Evolutionary conservation across 2,329 filamentous ascomycete genomes (phyloP).

Genomic region (Microsporum audouinii): DNA sequence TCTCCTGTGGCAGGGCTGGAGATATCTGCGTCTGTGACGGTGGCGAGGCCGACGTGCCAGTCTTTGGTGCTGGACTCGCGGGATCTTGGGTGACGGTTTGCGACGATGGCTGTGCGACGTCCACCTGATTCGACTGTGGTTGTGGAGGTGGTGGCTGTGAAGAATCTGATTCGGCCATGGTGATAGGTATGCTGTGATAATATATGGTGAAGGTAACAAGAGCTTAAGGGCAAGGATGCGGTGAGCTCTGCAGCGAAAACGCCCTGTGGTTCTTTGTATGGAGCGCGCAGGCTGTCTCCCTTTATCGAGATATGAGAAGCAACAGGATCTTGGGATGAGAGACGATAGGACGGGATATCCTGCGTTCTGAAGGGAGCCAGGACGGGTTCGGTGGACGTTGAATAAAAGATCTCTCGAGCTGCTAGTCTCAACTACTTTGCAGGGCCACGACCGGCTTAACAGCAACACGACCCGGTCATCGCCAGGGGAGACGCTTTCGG

Average conservation of each 20-base stretch:
- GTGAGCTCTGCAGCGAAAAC: constrained; percentile 8
- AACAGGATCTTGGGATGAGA: background rate
- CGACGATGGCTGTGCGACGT: constrained; percentile 14
- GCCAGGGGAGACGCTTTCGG: background rate
- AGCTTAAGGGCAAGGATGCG: constrained; percentile 14
- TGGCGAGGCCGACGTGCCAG: constrained; percentile 12
- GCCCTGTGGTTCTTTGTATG: background rate
- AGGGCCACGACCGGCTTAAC: too few species aligned
- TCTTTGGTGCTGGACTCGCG: constrained; percentile 9
- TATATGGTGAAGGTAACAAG: background rate
- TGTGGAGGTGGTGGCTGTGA: constrained; percentile 17
- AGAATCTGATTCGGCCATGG: constrained; percentile 26
- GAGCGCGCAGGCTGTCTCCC: background rate
- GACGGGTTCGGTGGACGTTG: too few species aligned
- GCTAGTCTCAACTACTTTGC: too few species aligned
- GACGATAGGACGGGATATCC: background rate
- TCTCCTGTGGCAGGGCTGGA: background rate
- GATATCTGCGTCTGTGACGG: background rate
- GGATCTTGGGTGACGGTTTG: constrained; percentile 18
- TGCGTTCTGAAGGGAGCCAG: background rate
- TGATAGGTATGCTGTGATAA: constrained; percentile 12
- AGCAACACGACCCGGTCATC: background rate
- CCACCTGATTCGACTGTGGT: constrained; percentile 10
- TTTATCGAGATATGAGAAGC: background rate
- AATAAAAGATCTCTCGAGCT: too few species aligned